Base-by-base conservation (phyloP, 306 rosid genomes). In the Leucaena leucocephala region DNA sequence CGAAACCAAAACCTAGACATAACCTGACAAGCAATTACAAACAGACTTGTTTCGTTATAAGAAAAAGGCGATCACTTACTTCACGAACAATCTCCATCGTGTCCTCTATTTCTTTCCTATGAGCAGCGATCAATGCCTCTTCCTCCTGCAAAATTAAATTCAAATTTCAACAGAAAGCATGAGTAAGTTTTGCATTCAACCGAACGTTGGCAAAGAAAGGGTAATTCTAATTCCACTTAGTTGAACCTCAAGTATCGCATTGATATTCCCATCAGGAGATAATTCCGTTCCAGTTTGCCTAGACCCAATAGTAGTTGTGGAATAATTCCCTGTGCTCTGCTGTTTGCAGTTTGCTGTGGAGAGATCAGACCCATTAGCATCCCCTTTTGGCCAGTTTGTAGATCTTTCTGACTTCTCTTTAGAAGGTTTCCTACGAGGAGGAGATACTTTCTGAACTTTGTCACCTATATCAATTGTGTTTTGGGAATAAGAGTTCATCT, bases 21-120 rank as follows among this genome's bases (percentile, higher is more conserved):
- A 40, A 39, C 46, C 38, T 8, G 45, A 33, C 27, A 71, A 65
- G 69, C 36, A 75, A 35, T 21, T 52, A 44, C 44, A 70, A 69
- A 59, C 21, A 62, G 67, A 66, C 77, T 50, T 46, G 45, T 57
- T 8, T 8, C 54, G 42, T 12, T 36, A 49, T 36, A 67, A 54
- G 57, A 54, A 70, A 66, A 68, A 13, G 65, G 65, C 65, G 17
- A 43, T 45, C 16, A 87, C 99, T 90, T 83, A 93, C 99, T 86
- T 96, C 97, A 21, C 98, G 97, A 79, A 96, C 99, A 83, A 96
- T 96, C 88, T 96, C 99, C 99, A 96, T 96, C 3, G 99, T 96
- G 85, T 96, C 98, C 87, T 93, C 99, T 6, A 96, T 96, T 90
- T 93, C 99, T 88, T 93, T 96, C 69, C 98, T 87, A 73, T 96